Conservation (phyloP, 306 rosid species). For the Vigna unguiculata region DNA sequence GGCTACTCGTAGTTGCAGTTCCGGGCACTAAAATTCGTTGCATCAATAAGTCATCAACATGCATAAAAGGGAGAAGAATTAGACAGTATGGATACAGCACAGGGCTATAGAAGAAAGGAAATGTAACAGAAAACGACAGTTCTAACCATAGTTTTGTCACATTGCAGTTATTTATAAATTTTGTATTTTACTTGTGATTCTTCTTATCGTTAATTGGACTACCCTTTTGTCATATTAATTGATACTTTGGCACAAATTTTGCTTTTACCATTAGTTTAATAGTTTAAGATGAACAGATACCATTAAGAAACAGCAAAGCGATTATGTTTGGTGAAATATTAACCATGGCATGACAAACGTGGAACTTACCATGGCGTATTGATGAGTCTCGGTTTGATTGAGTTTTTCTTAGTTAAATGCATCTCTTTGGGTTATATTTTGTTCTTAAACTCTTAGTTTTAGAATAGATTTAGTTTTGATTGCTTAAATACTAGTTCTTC, state of each 20-base stretch:
- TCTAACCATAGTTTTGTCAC: constrained; percentile 17
- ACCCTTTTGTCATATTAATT: constrained; percentile 5
- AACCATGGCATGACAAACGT: not conserved
- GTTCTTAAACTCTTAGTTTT: too few species aligned
- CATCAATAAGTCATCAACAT: constrained; percentile 7
- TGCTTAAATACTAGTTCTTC: too few species aligned
- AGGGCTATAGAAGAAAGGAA: not conserved
- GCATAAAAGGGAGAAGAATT: constrained; percentile 25
- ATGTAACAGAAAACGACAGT: not conserved
- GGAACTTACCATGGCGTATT: not conserved
- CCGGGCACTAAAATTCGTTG: not conserved
- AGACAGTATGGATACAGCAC: not conserved
- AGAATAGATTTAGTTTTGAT: too few species aligned
- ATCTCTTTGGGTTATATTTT: too few species aligned
- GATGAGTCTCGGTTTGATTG: too few species aligned
- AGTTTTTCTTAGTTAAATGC: too few species aligned
- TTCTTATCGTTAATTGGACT: constrained; percentile 13
- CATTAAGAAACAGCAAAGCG: not conserved
- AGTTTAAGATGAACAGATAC: not conserved
- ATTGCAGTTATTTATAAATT: not conserved
- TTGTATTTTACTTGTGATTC: constrained; percentile 10
- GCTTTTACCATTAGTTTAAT: not conserved
- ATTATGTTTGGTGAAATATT: not conserved
- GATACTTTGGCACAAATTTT: not conserved
- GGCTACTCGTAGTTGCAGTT: constrained; percentile 26